Evolutionary conservation across 2,329 filamentous ascomycete genomes (phyloP).

Genomic region (Colletotrichum somersetense): DNA sequence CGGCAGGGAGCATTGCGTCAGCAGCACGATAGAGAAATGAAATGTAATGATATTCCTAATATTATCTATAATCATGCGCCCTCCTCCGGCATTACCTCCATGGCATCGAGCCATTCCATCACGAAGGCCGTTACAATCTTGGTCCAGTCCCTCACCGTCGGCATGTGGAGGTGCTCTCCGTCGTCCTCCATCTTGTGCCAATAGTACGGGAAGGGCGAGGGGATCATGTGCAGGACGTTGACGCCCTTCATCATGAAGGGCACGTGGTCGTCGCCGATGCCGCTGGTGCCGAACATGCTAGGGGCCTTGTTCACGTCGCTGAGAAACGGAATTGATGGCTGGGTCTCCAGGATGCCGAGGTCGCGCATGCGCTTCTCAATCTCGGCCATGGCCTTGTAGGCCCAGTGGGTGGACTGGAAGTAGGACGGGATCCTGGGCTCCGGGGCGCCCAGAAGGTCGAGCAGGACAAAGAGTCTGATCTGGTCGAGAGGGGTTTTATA

Average conservation of each 20-base stretch:
- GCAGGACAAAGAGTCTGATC: slow-evolving; percentile 81
- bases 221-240: slow-evolving; percentile 81
- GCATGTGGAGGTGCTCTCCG: slow-evolving; percentile 77
- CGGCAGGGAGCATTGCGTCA: too few relatives aligned
- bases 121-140: slow-evolving; percentile 79
- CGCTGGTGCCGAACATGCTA: slow-evolving; percentile 49
- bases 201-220: slow-evolving; percentile 75
- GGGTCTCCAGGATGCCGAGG: slow-evolving; percentile 63
- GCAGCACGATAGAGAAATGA: neutral
- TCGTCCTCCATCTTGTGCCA: slow-evolving; percentile 82
- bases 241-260: slow-evolving; percentile 83
- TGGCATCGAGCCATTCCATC: slow-evolving; percentile 83
- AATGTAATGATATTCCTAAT: neutral
- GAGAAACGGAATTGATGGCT: slow-evolving; percentile 63
- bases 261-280: slow-evolving; percentile 79
- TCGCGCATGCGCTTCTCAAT: slow-evolving; percentile 75
- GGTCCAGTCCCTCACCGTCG: slow-evolving; percentile 82
- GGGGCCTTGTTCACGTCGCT: slow-evolving; percentile 64
- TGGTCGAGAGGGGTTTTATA: slow-evolving; percentile 78
- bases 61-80: slow-evolving; percentile 4
- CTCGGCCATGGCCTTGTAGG: slow-evolving; percentile 75
- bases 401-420: slow-evolving; percentile 86
- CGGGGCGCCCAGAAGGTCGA: slow-evolving; percentile 77
- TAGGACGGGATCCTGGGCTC: slow-evolving; percentile 75
- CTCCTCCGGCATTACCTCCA: slow-evolving; percentile 51